phyloP scores from a whole-genome alignment of 805 yeast species.

The Candida vartiovaarae region DNA sequence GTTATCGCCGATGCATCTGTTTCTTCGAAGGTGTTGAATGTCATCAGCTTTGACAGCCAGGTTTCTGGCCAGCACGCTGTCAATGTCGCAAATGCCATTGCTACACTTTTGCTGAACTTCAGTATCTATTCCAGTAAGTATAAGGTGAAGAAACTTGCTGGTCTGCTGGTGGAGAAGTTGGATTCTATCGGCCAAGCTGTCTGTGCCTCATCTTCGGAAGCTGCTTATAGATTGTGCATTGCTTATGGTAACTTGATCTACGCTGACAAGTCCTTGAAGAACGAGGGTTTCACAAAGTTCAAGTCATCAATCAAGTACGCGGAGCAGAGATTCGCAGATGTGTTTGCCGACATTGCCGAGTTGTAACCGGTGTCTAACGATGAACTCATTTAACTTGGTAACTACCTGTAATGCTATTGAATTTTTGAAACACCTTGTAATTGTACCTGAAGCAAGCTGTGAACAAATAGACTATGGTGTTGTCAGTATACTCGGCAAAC shows the following conservation, averaged over 20 bases:
- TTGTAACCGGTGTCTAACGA: neutral
- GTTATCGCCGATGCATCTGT: slow-evolving; percentile 37
- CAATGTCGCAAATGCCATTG: slow-evolving; percentile 32
- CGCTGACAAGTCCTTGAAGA: slow-evolving; percentile 23
- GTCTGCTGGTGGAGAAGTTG: slow-evolving; percentile 25
- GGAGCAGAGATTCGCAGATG: slow-evolving; percentile 16
- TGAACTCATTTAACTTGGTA: no score
- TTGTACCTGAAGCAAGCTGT: no score
- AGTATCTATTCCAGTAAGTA: slow-evolving; percentile 31
- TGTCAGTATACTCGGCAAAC: no score
- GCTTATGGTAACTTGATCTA: slow-evolving; percentile 55
- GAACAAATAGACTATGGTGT: no score
- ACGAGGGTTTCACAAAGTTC: slow-evolving; percentile 11
- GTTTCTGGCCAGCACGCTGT: slow-evolving; percentile 13
- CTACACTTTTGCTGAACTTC: slow-evolving; percentile 47
- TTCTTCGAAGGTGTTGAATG: slow-evolving; percentile 27
- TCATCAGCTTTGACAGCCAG: slow-evolving; percentile 14
- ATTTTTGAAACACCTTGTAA: no score
- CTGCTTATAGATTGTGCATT: slow-evolving; percentile 57
- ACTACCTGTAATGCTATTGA: no score
- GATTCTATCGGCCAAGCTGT: slow-evolving; percentile 24
- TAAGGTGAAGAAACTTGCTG: slow-evolving; percentile 23
- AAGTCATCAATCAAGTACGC: slow-evolving; percentile 3
- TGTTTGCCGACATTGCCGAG: slow-evolving; percentile 12
- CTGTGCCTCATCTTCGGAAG: slow-evolving; percentile 43